A percentile compares a stretch with the other conserved stretches of the same genome.
Conservation (phyloP, 495 filamentous ascomycete species). For the Xylaria acuta region DNA sequence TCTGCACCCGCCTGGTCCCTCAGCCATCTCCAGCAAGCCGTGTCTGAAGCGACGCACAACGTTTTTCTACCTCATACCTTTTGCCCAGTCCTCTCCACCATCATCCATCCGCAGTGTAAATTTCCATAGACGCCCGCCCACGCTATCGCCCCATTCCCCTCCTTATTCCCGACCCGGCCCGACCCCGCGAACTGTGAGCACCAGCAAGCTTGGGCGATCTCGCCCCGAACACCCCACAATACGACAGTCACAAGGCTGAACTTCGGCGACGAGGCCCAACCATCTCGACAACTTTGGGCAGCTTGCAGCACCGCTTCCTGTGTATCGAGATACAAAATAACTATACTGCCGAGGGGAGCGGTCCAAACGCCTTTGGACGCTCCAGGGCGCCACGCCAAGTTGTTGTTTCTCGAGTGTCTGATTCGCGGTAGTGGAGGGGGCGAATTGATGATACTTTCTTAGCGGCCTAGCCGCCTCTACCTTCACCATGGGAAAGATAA, state of each 20-base stretch:
- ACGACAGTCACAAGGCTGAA: constrained; percentile 36
- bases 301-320: constrained; percentile 27
- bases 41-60: constrained; percentile 9
- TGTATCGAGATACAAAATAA: constrained; percentile 28
- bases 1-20: constrained; percentile 44
- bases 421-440: constrained; percentile 57
- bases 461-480: constrained; percentile 61
- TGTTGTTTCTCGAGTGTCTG: constrained; percentile 45
- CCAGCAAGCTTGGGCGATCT: constrained; percentile 26
- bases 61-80: constrained; percentile 29
- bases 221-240: constrained; percentile 20
- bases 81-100: constrained; percentile 30
- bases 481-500: constrained; percentile 90
- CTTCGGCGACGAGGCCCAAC: constrained; percentile 37
- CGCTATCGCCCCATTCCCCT: constrained; percentile 17
- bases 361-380: constrained; percentile 41
- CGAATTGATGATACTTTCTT: constrained; percentile 45
- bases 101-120: constrained; percentile 11
- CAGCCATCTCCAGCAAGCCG: constrained; percentile 25
- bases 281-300: constrained; percentile 22
- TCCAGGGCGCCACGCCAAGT: constrained; percentile 42
- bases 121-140: constrained; percentile 1
- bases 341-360: constrained; percentile 29
- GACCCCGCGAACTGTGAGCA: constrained; percentile 1
- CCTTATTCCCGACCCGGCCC: constrained; percentile 7